Evolutionary conservation across 345 rosid genomes (phyloP), one percentile per base, ranked within the genome.

Genomic region (Xanthoceras sorbifolium): DNA sequence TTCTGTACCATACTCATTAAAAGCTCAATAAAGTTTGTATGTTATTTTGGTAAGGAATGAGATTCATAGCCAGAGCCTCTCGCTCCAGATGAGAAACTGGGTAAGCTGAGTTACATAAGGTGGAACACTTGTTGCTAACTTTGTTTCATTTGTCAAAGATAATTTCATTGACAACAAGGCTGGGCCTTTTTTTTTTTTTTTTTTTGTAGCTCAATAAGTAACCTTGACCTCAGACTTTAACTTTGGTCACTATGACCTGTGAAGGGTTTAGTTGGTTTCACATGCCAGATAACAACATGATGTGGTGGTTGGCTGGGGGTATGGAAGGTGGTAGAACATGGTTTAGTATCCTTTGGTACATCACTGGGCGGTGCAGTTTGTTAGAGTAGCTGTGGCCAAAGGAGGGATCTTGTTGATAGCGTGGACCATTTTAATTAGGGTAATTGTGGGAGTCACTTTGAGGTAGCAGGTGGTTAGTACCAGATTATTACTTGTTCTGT

Each of bases 11-110:
- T 26, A 18, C 32, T 9, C 23, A 40, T 69, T 64, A 23, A 17
- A 50, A 34, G 63, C 48, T 46, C 64, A 40, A 15, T n/a, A 32
- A 50, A 68, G 55, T 74, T 12, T 20, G 14, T 62, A 25, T 54
- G 28, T 73, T 78, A 54, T 76, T 28, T 32, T 63, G 62, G 64
- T 67, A 55, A 71, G 73, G 52, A 67, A 42, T 68, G 69, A 76
- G 72, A 64, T 50, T 48, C 28, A 10, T 18, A 28, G 59, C 26
- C 32, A 38, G 14, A 61, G 50, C 50, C 14, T 2, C 17, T 26
- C 65, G 36, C 18, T 71, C 65, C 22, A 10, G 5, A 40, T 18
- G 65, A 59, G 46, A 23, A 59, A 8, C 5, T 60, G 31, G 29
- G 48, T 66, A 32, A 66, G 50, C 76, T 54, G 31, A 60, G 23